Evolutionary conservation across 208 protist species (phyloP).

Genomic region (Crithidia bombi): DNA sequence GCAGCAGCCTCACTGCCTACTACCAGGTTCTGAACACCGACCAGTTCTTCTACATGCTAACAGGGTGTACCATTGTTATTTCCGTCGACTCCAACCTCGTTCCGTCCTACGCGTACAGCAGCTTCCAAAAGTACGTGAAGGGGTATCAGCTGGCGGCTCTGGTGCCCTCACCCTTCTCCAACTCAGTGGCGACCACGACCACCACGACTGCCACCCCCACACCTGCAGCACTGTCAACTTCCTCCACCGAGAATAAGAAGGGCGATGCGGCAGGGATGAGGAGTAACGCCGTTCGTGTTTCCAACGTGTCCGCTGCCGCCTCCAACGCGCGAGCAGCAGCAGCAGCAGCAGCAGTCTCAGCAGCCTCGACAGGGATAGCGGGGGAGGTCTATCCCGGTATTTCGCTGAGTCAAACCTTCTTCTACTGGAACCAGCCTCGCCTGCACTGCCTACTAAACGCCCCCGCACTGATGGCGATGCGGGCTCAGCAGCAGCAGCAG

Average conservation of each 20-base stretch:
- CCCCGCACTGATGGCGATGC: conserved; percentile 22
- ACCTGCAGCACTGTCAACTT: neutral
- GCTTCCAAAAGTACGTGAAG: conserved; percentile 22
- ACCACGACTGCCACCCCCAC: neutral
- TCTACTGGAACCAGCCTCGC: conserved; percentile 56
- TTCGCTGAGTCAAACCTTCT: conserved; percentile 32
- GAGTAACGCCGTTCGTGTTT: too few species aligned
- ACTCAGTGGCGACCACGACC: neutral
- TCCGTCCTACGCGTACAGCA: conserved; percentile 14
- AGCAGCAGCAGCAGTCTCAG: neutral
- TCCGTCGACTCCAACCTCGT: neutral
- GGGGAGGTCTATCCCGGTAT: conserved; percentile 14
- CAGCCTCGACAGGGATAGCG: too few species aligned
- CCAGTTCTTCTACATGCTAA: conserved; percentile 41
- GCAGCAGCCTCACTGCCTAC: conserved; percentile 19
- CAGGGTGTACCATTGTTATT: conserved; percentile 36
- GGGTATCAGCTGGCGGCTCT: neutral
- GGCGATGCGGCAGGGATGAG: too few species aligned
- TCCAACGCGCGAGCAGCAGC: neutral
- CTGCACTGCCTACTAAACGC: conserved; percentile 51
- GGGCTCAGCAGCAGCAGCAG: neutral
- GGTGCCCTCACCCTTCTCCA: neutral
- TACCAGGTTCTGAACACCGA: conserved; percentile 25
- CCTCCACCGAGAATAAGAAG: too few species aligned
- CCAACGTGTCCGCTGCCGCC: too few species aligned